Evolutionary conservation across 1,284 basidiomycete genomes (phyloP).

Genomic region (Exobasidium cylindrosporum): DNA sequence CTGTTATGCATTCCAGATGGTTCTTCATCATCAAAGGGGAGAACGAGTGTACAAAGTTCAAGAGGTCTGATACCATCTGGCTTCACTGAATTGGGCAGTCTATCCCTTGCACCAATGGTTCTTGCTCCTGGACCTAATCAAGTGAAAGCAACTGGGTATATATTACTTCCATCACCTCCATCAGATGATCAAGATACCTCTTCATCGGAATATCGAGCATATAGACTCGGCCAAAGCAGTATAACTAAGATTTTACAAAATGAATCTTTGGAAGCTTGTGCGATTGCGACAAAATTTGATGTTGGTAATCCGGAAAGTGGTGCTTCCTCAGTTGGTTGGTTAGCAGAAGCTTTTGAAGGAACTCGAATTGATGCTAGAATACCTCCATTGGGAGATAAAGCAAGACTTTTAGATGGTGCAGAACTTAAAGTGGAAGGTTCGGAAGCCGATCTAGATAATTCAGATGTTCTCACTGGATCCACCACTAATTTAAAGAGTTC

Average conservation of each 20-base stretch:
- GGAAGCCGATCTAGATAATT: constrained; percentile 5
- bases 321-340: constrained; percentile 30
- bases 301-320: neutral
- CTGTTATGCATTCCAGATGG: constrained; percentile 16
- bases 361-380: constrained; percentile 26
- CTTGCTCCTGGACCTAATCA: constrained; percentile 15
- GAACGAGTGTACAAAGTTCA: neutral
- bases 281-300: constrained; percentile 14
- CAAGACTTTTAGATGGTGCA: constrained; percentile 34
- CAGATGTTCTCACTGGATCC: constrained; percentile 16
- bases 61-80: neutral
- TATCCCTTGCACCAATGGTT: neutral
- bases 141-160: constrained; percentile 13
- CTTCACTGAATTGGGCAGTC: neutral
- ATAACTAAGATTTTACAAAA: constrained; percentile 36
- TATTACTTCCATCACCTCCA: constrained; percentile 16
- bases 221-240: constrained; percentile 21
- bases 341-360: constrained; percentile 24
- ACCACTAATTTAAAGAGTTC: neutral
- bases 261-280: constrained; percentile 22
- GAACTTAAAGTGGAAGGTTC: constrained; percentile 21
- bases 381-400: constrained; percentile 31
- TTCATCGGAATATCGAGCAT: constrained; percentile 10
- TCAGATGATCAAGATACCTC: neutral
- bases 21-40: constrained; percentile 15